phyloP scores from a whole-genome alignment of 352 stramenopile species.

The Blastocystis hominis region DNA sequence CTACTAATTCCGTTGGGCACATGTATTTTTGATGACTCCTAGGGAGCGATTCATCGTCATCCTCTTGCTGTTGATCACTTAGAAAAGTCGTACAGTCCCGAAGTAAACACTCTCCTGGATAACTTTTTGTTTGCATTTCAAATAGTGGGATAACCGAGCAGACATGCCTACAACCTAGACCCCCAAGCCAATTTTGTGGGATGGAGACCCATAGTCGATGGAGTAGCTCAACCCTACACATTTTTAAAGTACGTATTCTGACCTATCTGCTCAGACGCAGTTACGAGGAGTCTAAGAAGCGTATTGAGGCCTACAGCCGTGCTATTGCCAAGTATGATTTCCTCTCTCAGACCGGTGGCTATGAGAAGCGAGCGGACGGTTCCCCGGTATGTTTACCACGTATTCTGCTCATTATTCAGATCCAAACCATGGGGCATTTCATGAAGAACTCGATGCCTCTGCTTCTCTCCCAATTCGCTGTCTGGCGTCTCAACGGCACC shows the following conservation, averaged over 20 bases:
- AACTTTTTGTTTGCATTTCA: conserved; percentile 4
- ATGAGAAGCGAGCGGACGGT: conserved; percentile 35
- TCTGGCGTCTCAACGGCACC: conserved; percentile 47
- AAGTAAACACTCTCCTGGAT: conserved; percentile 30
- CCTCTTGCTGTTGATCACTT: neutral
- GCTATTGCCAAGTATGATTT: conserved; percentile 31
- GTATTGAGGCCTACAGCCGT: conserved; percentile 40
- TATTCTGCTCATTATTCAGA: neutral
- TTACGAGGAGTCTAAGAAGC: neutral
- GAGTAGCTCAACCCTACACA: conserved; percentile 23
- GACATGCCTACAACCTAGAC: conserved; percentile 7
- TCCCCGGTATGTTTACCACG: neutral
- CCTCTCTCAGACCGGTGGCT: neutral
- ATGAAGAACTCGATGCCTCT: conserved; percentile 89
- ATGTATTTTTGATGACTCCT: neutral
- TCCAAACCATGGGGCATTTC: conserved; percentile 79
- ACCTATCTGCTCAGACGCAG: neutral
- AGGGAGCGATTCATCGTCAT: conserved; percentile 29
- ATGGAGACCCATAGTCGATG: conserved; percentile 47
- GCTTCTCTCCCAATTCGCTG: conserved; percentile 73
- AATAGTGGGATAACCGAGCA: neutral
- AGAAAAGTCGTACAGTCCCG: conserved; percentile 29
- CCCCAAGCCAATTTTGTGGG: conserved; percentile 34
- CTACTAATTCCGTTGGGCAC: neutral
- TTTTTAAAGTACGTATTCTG: neutral